Base-by-base conservation (phyloP, 495 filamentous ascomycete genomes). In the Penicillium goetzii region DNA sequence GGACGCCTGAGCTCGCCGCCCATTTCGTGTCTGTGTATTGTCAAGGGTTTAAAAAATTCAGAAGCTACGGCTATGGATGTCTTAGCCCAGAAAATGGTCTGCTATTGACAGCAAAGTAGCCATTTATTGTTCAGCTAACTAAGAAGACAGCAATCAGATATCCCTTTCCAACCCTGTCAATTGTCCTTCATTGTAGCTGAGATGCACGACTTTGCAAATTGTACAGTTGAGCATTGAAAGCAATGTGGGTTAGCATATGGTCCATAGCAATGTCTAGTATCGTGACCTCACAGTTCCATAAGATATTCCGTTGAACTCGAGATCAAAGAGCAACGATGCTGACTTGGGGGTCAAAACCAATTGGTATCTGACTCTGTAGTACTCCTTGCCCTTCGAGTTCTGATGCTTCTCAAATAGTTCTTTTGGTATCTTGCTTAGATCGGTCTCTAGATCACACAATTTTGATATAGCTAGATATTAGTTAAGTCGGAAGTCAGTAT, bases 331-430 rank as follows among this genome's bases (percentile, higher is more conserved):
- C 41, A 76, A 32, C 0, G 69, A 72, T 0, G 72, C 69, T 0
- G 72, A 76, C 2, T 36, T 59, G 0, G 74, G 69, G 1, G 65
- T 75, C 23, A 78, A 47, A 19, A 66, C 61, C 17, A 76, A 30
- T 0, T 67, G 23, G 25, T 23, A 74, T 1, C 12, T 0, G 17
- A 78, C 52, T 0, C 58, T 26, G 45, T 61, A 74, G 33, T 68
- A 78, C 14, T 64, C 19, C 0, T 58, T 17, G 0, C 74, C 72
- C 9, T 55, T 36, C 0, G 72, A 74, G 54, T 72, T 76, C 11
- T 0, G 32, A 26, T 53, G 56, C 26, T 51, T 64, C 0, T 51
- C 3, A 45, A 76, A 76, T 8, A 76, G 62, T 4, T 65, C 32
- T 36, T 55, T 67, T 8, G 74, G 68, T 14, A 78, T 56, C 23